Evolutionary conservation across 2,329 filamentous ascomycete species (phyloP), one percentile per base, ranked within the genome.

Genomic region (Aspergillus spinulosporus): DNA sequence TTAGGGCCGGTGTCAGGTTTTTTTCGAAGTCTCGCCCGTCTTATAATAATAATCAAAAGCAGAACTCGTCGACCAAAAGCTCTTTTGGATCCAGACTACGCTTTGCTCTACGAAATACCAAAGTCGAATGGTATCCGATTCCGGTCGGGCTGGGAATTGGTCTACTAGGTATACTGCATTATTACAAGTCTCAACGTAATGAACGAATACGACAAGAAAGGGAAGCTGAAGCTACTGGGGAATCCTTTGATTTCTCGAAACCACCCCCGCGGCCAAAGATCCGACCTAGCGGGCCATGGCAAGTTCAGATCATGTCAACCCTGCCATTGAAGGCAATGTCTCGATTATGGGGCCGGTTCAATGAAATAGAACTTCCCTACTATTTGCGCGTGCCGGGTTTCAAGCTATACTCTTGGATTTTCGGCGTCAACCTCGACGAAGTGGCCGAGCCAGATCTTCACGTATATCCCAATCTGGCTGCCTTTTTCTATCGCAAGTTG

Each of bases 401-500:
- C 78, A 93, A 90, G 72, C 83, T 97, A 1, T 97, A 97, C 74
- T 88, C 91, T 1, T 95, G 83, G 78, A 82, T 93, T 37, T 97
- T 97, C 68, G 92, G 92, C n/a, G 92, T 96, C 68, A 88, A 89
- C 72, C 83, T 99, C 56, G 84, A 88, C 57, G 94, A 99, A 77
- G 87, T 97, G 14, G 84, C 87, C 32, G 92, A 99, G 70, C 85
- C 88, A 14, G 94, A 99, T 67, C 84, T 99, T 15, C 92, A 90
- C 71, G 84, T 84, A 47, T 99, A 94, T 72, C 90, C 92, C 14
- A 99, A 99, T 70, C 85, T 99, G 40, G 91, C 93, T 4, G 86
- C 93, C 57, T 99, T 99, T 81, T 99, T 99, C 80, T 99, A 97
- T 74, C 90, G 94, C 59, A 91, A 87, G 1, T 81, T 99, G 58